Evolutionary conservation across 192 early-diverging fungal species (phyloP).

Genomic region (Diversispora eburnea): DNA sequence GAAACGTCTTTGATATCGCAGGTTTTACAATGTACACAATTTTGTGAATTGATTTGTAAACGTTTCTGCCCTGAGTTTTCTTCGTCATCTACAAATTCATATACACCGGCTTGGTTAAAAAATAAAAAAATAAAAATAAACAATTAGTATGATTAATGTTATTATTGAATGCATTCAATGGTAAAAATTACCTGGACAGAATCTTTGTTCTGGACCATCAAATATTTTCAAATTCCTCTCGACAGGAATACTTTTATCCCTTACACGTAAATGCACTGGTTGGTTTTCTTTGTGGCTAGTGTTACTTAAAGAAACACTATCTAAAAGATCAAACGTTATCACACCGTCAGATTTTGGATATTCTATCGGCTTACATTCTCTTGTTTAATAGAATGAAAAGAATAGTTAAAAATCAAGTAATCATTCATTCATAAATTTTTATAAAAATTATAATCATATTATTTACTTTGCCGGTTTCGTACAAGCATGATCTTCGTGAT

Average conservation of each 20-base stretch:
- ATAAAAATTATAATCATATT: background rate
- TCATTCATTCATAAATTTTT: background rate
- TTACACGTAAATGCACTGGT: constrained; percentile 85
- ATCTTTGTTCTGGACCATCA: constrained; percentile 92
- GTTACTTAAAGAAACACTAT: constrained; percentile 85
- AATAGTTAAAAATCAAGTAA: background rate
- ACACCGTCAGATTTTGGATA: constrained; percentile 98
- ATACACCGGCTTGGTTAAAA: constrained; percentile 72
- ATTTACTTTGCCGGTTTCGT: constrained; percentile 64
- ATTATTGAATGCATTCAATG: background rate
- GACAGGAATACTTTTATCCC: constrained; percentile 72
- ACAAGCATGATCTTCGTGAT: constrained; percentile 79
- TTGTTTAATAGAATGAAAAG: constrained; percentile 17
- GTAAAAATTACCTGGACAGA: constrained; percentile 84
- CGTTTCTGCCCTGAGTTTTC: constrained; percentile 81
- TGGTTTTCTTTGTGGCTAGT: constrained; percentile 95
- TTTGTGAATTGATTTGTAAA: constrained; percentile 95
- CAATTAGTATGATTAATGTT: constrained; percentile 4
- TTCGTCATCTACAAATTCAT: constrained; percentile 96
- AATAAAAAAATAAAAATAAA: constrained; percentile 3
- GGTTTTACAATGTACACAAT: constrained; percentile 99
- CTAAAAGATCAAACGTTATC: constrained; percentile 93
- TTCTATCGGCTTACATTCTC: constrained; percentile 76
- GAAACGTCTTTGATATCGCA: constrained; percentile 99
- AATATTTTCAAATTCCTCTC: constrained; percentile 79